Percentiles rank a stretch among this genome's conserved stretches.
phyloP scores from a whole-genome alignment of 2,329 filamentous ascomycete genomes.

The Epicoccum nigrum region DNA sequence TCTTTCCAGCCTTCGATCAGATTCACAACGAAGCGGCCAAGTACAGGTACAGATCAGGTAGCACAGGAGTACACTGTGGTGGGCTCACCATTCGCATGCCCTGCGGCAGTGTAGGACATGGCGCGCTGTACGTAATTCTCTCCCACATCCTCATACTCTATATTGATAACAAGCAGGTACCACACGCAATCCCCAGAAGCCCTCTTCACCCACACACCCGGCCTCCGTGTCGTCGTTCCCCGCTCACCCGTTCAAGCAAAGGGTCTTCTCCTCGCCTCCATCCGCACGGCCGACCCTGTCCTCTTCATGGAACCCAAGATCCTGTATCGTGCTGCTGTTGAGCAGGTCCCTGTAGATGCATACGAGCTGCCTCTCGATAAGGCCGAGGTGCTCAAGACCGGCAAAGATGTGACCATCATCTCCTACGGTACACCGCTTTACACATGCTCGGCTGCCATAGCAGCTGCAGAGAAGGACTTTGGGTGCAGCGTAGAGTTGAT shows the following conservation, averaged over 20 bases:
- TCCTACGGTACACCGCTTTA: conserved; percentile 92
- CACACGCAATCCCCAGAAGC: conserved; percentile 90
- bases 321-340: conserved; percentile 86
- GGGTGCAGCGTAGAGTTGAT: conserved; percentile 83
- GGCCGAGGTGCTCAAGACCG: conserved; percentile 81
- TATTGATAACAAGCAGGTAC: conserved; percentile 55
- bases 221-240: conserved; percentile 83
- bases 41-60: conserved; percentile 75
- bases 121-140: conserved; percentile 65
- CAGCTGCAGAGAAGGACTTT: conserved; percentile 74
- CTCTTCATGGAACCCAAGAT: conserved; percentile 96
- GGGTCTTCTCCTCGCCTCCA: conserved; percentile 79
- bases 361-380: conserved; percentile 87
- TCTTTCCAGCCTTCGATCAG: conserved; percentile 92
- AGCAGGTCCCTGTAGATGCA: conserved; percentile 81
- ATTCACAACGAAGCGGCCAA: conserved; percentile 93
- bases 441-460: conserved; percentile 77
- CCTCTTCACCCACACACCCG: conserved; percentile 86
- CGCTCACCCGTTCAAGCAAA: conserved; percentile 88
- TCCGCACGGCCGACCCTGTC: conserved; percentile 79
- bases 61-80: conserved; percentile 62
- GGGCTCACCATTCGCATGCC: conserved; percentile 91
- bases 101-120: conserved; percentile 86
- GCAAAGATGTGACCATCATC: conserved; percentile 80
- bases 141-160: conserved; percentile 1